Percentiles rank a stretch among this genome's conserved stretches.
phyloP scores from a whole-genome alignment of 495 filamentous ascomycete genomes.

The Talaromyces trachyspermus region DNA sequence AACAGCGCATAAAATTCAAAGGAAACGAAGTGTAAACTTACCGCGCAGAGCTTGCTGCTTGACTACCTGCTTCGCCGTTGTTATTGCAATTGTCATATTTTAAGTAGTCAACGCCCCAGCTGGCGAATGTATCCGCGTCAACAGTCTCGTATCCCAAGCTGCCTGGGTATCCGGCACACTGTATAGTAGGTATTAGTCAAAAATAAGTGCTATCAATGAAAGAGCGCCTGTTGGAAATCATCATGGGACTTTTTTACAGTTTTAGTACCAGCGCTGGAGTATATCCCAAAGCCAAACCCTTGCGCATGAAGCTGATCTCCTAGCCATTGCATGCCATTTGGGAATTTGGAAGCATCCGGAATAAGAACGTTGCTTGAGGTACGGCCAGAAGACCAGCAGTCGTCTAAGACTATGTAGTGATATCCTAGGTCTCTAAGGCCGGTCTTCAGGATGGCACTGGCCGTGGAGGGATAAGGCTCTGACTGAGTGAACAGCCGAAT shows the following conservation, averaged over 20 bases:
- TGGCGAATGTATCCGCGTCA: conserved; percentile 54
- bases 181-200: too few species aligned
- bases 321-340: conserved; percentile 42
- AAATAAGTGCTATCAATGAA: too few species aligned
- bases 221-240: conserved; percentile 28
- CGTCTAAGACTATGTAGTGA: conserved; percentile 49
- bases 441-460: conserved; percentile 38
- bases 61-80: conserved; percentile 41
- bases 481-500: conserved; percentile 44
- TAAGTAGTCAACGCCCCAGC: conserved; percentile 53
- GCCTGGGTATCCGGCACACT: conserved; percentile 5
- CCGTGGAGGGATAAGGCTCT: conserved; percentile 38
- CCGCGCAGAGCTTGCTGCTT: conserved; percentile 1
- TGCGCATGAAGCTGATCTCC: conserved; percentile 35
- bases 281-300: conserved; percentile 45
- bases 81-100: conserved; percentile 72
- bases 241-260: conserved; percentile 17
- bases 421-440: conserved; percentile 49
- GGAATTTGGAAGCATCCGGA: conserved; percentile 34
- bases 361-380: conserved; percentile 29
- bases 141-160: conserved; percentile 48
- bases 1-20: neutral
- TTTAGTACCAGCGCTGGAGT: conserved; percentile 39
- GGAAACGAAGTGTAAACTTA: neutral
- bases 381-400: conserved; percentile 40